phyloP scores from a whole-genome alignment of 805 yeast genomes.

The Kazachstania martiniae region DNA sequence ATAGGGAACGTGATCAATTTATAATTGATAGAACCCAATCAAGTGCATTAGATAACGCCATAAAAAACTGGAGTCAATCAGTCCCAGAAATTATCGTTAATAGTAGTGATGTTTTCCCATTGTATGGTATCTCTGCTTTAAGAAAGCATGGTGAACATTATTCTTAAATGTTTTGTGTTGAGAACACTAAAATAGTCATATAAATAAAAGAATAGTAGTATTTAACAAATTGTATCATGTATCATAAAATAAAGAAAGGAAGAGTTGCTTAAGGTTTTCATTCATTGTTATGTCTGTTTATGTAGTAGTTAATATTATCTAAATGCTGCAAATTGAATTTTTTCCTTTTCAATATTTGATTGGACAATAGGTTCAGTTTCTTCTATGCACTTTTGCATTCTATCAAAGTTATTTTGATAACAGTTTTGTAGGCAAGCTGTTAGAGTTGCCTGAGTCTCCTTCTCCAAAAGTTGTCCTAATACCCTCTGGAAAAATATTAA shows the following conservation, averaged over 20 bases:
- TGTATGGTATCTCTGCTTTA: slow-evolving; percentile 38
- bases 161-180: slow-evolving; percentile 8
- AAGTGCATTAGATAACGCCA: slow-evolving; percentile 11
- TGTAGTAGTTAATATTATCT: slow-evolving; percentile 5
- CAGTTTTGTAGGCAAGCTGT: slow-evolving; percentile 25
- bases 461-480: slow-evolving; percentile 19
- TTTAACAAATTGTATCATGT: no score
- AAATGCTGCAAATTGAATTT: slow-evolving; percentile 26
- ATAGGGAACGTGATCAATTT: slow-evolving; percentile 9
- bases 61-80: slow-evolving; percentile 18
- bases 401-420: slow-evolving; percentile 20
- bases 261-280: neutral
- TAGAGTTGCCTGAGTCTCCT: slow-evolving; percentile 23
- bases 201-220: neutral
- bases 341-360: slow-evolving; percentile 22
- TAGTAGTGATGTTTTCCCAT: slow-evolving; percentile 34
- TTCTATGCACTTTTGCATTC: slow-evolving; percentile 17
- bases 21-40: slow-evolving; percentile 14
- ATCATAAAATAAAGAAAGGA: neutral
- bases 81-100: slow-evolving; percentile 28
- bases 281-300: neutral
- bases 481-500: slow-evolving; percentile 38
- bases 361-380: slow-evolving; percentile 24
- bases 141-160: slow-evolving; percentile 51
- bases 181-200: neutral